Conservation (phyloP, 208 protist genomes). For the Leishmania tropica region DNA sequence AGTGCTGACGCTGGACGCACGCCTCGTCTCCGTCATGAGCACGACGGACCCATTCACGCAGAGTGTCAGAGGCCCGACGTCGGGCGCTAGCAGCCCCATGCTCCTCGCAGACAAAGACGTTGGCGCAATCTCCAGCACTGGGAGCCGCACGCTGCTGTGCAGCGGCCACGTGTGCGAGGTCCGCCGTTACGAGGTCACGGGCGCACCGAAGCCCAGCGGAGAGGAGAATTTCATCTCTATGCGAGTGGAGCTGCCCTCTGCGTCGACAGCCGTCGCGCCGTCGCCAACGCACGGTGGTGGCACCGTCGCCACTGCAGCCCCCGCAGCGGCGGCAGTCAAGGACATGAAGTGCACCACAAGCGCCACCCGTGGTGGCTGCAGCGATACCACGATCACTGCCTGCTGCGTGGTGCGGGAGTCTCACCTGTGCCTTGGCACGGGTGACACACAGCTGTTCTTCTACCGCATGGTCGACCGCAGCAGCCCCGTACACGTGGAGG, state of each 20-base stretch:
- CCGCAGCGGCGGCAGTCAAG: not conserved
- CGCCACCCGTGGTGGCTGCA: constrained; percentile 1
- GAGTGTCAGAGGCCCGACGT: not conserved
- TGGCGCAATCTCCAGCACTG: constrained; percentile 41
- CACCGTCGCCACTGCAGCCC: not conserved
- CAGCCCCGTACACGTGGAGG: constrained; percentile 55
- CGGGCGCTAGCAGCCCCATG: not conserved
- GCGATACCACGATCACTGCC: constrained; percentile 67
- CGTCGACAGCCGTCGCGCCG: not conserved
- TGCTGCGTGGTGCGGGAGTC: constrained; percentile 84
- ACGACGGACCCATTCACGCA: constrained; percentile 42
- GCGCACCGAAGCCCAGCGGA: constrained; percentile 54
- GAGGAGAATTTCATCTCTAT: constrained; percentile 64
- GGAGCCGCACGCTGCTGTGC: constrained; percentile 64
- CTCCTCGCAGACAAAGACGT: constrained; percentile 41
- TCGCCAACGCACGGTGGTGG: not conserved
- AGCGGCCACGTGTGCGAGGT: constrained; percentile 61
- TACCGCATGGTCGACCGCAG: constrained; percentile 72
- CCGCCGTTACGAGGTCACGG: constrained; percentile 41
- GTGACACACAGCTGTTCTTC: constrained; percentile 74
- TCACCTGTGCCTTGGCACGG: constrained; percentile 79
- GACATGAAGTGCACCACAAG: not conserved
- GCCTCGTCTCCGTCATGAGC: constrained; percentile 46
- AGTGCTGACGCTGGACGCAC: constrained; percentile 67
- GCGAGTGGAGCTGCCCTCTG: constrained; percentile 52